phyloP scores from a whole-genome alignment of 495 filamentous ascomycete species.

The Penicillium cataractarum region DNA sequence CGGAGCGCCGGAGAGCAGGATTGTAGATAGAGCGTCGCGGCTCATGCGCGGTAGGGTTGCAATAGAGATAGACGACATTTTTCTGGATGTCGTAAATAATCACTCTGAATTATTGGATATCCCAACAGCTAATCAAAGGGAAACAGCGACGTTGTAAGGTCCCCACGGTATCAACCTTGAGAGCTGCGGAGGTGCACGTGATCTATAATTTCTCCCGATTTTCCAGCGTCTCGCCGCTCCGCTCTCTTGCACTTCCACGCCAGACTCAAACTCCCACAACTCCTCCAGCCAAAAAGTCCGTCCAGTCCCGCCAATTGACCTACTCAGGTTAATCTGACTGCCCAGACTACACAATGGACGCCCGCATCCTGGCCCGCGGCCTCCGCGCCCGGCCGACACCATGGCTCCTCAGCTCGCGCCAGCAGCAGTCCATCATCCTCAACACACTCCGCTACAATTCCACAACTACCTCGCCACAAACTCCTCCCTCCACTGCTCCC shows the following conservation, averaged over 20 bases:
- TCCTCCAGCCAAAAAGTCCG: background rate
- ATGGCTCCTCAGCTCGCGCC: conserved; percentile 27
- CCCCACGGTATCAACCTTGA: background rate
- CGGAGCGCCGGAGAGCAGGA: conserved; percentile 40
- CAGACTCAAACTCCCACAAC: conserved; percentile 13
- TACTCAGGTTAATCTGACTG: conserved; percentile 1
- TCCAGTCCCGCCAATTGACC: conserved; percentile 7
- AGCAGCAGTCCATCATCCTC: conserved; percentile 24
- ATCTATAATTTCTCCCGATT: conserved; percentile 33
- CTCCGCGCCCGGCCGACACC: conserved; percentile 41
- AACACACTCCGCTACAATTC: conserved; percentile 34
- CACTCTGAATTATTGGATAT: background rate
- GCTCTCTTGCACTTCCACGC: conserved; percentile 7
- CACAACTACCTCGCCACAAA: conserved; percentile 21
- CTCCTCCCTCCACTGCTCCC: background rate
- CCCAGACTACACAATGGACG: conserved; percentile 35
- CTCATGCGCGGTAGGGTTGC: conserved; percentile 66
- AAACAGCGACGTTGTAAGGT: background rate
- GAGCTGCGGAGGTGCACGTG: conserved; percentile 24
- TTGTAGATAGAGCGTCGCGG: conserved; percentile 60
- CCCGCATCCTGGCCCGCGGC: conserved; percentile 38
- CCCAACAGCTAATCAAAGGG: background rate
- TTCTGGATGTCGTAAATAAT: background rate
- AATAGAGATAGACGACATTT: conserved; percentile 62
- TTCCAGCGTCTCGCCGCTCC: conserved; percentile 17